These are phyloP conservation scores for Alisma plantagoaquatica DNA, from an alignment of 106 monocot genomes.

Conservation along the genomic window DNA sequence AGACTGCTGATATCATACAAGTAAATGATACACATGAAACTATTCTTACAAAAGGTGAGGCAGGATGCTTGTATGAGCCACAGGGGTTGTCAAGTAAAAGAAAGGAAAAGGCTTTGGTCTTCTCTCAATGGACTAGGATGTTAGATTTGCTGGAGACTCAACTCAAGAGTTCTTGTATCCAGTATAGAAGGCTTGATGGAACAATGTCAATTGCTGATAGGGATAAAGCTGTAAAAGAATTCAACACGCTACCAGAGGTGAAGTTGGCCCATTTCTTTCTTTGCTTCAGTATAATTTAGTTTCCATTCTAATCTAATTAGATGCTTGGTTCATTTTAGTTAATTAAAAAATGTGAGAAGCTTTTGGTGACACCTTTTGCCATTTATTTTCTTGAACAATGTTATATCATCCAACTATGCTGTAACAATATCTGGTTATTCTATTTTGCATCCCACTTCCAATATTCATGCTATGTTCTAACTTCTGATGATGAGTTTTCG, in stretches of 20 bases:
- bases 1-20: too few species aligned
- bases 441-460: too few species aligned
- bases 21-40: not conserved
- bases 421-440: too few species aligned
- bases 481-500: not conserved
- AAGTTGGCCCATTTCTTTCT: not conserved
- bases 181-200: conserved; percentile 86
- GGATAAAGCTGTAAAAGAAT: conserved; percentile 88
- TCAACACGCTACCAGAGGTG: conserved; percentile 88
- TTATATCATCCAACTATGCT: too few species aligned
- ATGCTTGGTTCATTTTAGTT: not conserved
- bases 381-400: too few species aligned
- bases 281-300: not conserved
- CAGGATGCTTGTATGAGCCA: not conserved
- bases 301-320: not conserved
- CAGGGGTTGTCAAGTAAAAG: not conserved
- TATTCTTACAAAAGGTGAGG: not conserved
- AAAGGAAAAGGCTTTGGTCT: conserved; percentile 83
- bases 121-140: conserved; percentile 98
- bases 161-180: conserved; percentile 43
- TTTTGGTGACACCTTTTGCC: too few species aligned
- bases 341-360: not conserved
- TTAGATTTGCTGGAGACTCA: conserved; percentile 76
- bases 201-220: conserved; percentile 83
- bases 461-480: not conserved